Evolutionary conservation across 2,329 filamentous ascomycete genomes (phyloP), one percentile per base, ranked within the genome.

Genomic region (Penicillium sp.): DNA sequence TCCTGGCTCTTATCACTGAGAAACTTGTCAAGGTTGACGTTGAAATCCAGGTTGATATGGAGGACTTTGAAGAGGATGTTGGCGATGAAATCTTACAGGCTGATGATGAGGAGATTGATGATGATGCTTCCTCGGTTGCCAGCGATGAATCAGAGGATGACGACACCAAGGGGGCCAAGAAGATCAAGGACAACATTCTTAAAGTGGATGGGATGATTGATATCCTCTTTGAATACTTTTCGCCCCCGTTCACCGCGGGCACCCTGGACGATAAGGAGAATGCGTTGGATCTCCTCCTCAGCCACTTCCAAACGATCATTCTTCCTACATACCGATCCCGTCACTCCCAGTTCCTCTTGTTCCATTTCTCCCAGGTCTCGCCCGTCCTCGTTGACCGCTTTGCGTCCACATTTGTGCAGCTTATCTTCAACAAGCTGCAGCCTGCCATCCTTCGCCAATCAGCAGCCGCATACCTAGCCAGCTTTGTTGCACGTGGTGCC

Each of bases 191-290:
- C 57, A 92, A 90, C 65, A 88, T 97, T 43, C 86, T 89, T 69
- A 97, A 97, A 76, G 88, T 99, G 77, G 94, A 99, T 73, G 84
- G 85, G 22, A 89, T 96, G 63, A 85, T 99, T 66, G 91, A 97
- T 67, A 84, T 90, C 0, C 82, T 99, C 1, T 99, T 99, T 72
- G 82, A 84, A 42, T 86, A 93, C 61, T 97, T 96, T 74, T 83
- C 86, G 12, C 84, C 87, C 3, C 80, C 86, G 10, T 93, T 96
- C 68, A 77, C 80, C 37, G 81, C 87, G 43, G 88, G 89, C 10
- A 83, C 86, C 36, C 84, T 85, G 12, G 82, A 87, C 45, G 80
- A 85, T 54, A 87, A 89, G 40, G 84, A 89, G 61, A 85, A 87
- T 53, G 85, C 85, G 47, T 90, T 96, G 64, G 87, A 90, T 50